phyloP scores from a whole-genome alignment of 371 early-diverging fungal genomes.

The Lichtheimia corymbifera region DNA sequence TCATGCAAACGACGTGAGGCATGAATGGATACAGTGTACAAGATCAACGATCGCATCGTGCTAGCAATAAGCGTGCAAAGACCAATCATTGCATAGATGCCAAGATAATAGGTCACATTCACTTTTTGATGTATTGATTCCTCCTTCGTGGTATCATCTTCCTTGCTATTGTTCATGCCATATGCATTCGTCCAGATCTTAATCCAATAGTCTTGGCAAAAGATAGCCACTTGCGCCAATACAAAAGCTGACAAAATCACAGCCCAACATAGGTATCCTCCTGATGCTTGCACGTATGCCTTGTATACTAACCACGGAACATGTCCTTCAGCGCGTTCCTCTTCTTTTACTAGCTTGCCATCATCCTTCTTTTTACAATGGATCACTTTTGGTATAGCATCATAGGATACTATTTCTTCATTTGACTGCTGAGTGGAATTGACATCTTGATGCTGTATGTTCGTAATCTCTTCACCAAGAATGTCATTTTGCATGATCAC shows the following conservation, averaged over 20 bases:
- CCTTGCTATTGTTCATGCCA: no score
- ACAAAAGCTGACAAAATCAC: slow-evolving; percentile 49
- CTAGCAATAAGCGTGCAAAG: slow-evolving; percentile 37
- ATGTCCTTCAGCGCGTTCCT: slow-evolving; percentile 66
- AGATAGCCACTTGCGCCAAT: slow-evolving; percentile 41
- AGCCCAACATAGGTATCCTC: slow-evolving; percentile 61
- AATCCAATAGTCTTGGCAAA: slow-evolving; percentile 67
- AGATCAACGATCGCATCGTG: slow-evolving; percentile 36
- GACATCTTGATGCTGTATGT: slow-evolving; percentile 16
- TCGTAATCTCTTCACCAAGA: slow-evolving; percentile 44
- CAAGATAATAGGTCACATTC: slow-evolving; percentile 52
- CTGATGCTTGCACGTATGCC: slow-evolving; percentile 65
- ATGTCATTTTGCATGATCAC: slow-evolving; percentile 45
- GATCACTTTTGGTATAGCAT: slow-evolving; percentile 24
- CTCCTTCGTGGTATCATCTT: no score
- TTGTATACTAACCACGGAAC: slow-evolving; percentile 62
- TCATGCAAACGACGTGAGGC: slow-evolving; percentile 59
- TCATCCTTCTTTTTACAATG: slow-evolving; percentile 5
- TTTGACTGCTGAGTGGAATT: not conserved
- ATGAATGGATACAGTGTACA: slow-evolving; percentile 46
- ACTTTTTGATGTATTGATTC: no score
- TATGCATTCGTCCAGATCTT: slow-evolving; percentile 53
- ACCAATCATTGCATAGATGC: slow-evolving; percentile 55
- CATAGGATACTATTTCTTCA: slow-evolving; percentile 4
- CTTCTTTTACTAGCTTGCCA: slow-evolving; percentile 65